These are phyloP conservation scores for Neurospora sp. DNA, from an alignment of 495 filamentous ascomycete genomes.

Conservation along the genomic window DNA sequence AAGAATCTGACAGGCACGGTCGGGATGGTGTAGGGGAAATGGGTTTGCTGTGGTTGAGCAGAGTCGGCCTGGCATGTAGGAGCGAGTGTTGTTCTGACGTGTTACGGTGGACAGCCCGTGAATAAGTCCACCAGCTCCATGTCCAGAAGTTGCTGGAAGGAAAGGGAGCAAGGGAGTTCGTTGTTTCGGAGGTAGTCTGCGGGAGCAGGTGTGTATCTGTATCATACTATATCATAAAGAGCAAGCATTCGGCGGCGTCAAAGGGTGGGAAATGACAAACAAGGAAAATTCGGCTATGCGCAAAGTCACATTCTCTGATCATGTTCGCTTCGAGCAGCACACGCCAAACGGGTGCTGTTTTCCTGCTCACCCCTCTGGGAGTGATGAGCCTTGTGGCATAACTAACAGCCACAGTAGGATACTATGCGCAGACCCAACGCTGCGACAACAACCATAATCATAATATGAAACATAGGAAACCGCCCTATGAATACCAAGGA, in stretches of 20 bases:
- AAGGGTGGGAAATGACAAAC: background rate
- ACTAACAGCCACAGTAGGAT: no score
- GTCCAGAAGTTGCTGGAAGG: background rate
- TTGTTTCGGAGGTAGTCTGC: background rate
- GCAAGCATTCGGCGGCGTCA: background rate
- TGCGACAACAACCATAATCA: background rate
- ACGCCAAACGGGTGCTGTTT: background rate
- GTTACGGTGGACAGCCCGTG: background rate
- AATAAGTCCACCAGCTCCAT: background rate
- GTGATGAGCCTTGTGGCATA: background rate
- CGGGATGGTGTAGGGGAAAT: background rate
- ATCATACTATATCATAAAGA: background rate
- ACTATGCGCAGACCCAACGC: background rate
- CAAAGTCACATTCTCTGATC: background rate
- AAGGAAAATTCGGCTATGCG: background rate
- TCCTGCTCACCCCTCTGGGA: background rate
- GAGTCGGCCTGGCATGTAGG: background rate
- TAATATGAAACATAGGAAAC: constrained; percentile 4
- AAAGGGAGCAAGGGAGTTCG: background rate
- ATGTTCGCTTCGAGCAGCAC: background rate
- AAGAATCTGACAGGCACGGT: constrained; percentile 5
- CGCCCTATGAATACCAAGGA: background rate
- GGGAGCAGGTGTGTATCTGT: background rate
- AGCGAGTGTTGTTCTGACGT: background rate
- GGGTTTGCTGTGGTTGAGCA: background rate